These are phyloP conservation scores for Cyathus striatus DNA, from an alignment of 768 basidiomycete species.

Conservation along the genomic window DNA sequence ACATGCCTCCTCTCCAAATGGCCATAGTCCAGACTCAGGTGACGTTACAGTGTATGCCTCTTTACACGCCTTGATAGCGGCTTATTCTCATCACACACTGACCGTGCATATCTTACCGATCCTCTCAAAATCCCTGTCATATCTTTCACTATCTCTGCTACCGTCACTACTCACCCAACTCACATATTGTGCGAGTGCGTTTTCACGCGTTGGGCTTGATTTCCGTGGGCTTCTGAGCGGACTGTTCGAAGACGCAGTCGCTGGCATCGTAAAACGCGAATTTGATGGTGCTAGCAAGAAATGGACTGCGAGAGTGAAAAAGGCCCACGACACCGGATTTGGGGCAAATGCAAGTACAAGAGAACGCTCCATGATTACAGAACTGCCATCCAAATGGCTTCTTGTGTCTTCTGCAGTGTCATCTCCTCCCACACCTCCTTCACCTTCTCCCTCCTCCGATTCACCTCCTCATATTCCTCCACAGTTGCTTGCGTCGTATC, in stretches of 20 bases:
- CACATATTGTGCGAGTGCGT: conserved; percentile 89
- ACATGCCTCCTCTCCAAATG: too few relatives aligned
- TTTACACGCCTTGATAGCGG: conserved; percentile 51
- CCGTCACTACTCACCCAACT: conserved; percentile 88
- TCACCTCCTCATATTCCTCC: conserved; percentile 59
- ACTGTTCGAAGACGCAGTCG: conserved; percentile 64
- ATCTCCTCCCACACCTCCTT: conserved; percentile 20
- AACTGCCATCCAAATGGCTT: conserved; percentile 49
- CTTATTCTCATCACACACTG: conserved; percentile 60
- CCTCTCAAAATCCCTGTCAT: conserved; percentile 56
- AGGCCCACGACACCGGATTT: conserved; percentile 9
- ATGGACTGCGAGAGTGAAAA: conserved; percentile 28
- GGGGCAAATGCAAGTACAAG: background rate
- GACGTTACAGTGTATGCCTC: too few relatives aligned
- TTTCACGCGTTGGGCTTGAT: conserved; percentile 88
- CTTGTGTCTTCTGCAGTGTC: conserved; percentile 26
- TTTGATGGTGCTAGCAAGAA: conserved; percentile 34
- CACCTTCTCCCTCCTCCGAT: conserved; percentile 16
- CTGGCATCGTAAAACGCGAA: conserved; percentile 48
- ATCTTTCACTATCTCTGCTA: conserved; percentile 57
- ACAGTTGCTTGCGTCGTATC: conserved; percentile 63
- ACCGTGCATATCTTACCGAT: conserved; percentile 64
- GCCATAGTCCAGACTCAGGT: too few relatives aligned
- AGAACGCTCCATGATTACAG: conserved; percentile 7
- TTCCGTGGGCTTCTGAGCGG: conserved; percentile 67